phyloP scores from a whole-genome alignment of 148 eudicot species.

The Persicaria tinctoria region DNA sequence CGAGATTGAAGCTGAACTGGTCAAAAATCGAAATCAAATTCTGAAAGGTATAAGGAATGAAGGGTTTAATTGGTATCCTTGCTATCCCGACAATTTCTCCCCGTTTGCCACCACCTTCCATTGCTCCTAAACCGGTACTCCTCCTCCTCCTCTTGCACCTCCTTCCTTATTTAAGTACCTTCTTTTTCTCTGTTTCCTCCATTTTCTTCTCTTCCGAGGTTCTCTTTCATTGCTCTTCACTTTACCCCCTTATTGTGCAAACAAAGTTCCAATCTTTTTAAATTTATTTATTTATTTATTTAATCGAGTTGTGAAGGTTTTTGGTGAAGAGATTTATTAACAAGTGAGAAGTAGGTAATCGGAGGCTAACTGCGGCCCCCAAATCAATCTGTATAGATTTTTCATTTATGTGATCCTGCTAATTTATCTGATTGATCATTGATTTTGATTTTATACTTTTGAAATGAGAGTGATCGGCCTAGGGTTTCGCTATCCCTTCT shows the following conservation, averaged over 20 bases:
- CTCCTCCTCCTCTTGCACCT: neutral
- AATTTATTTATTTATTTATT: too few species aligned
- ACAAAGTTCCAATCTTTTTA: too few species aligned
- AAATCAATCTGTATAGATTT: neutral
- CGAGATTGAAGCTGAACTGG: neutral
- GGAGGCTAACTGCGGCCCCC: neutral
- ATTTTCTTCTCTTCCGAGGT: neutral
- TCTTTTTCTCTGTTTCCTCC: neutral
- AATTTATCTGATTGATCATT: neutral
- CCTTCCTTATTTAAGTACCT: neutral
- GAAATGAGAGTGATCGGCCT: neutral
- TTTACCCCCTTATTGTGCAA: too few species aligned
- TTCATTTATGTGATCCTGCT: neutral
- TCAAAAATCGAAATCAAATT: neutral
- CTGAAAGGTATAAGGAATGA: neutral
- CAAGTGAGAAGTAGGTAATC: neutral
- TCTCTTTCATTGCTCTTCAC: too few species aligned
- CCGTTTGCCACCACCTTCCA: neutral
- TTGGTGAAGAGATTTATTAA: neutral
- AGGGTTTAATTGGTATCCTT: slow-evolving; percentile 5
- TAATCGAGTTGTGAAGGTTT: too few species aligned
- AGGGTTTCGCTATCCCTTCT: neutral
- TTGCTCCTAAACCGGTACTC: neutral
- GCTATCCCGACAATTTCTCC: neutral
- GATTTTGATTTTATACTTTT: neutral